A percentile compares a stretch with the other conserved stretches of the same genome.
phyloP scores from a whole-genome alignment of 305 asterid species.

The Fraxinus baroniana region DNA sequence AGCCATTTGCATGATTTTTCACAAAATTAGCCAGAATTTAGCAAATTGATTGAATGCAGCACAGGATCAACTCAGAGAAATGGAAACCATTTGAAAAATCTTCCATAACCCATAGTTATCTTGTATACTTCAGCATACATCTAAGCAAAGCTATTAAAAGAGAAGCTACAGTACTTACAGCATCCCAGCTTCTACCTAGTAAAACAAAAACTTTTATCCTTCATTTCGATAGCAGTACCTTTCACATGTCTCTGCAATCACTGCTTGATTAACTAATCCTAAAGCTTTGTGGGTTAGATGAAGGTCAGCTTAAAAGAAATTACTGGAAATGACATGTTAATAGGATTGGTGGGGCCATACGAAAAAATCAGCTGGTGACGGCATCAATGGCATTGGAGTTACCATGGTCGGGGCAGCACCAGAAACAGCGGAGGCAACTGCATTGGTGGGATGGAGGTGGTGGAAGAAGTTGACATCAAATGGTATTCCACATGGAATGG shows the following conservation, averaged over 20 bases:
- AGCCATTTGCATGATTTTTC: constrained; percentile 21
- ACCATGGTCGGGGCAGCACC: constrained; percentile 34
- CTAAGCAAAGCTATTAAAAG: constrained; percentile 9
- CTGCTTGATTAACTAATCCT: constrained; percentile 22
- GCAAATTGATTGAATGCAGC: constrained; percentile 22
- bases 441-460: constrained; percentile 35
- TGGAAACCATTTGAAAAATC: constrained; percentile 53
- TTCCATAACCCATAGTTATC: constrained; percentile 34
- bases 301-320: constrained; percentile 35
- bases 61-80: constrained; percentile 26
- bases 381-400: constrained; percentile 43
- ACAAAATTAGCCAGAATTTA: constrained; percentile 15
- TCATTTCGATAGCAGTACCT: constrained; percentile 16
- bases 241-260: constrained; percentile 12
- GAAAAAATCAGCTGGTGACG: constrained; percentile 57
- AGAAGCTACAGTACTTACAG: constrained; percentile 37
- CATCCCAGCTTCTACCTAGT: constrained; percentile 40
- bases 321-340: constrained; percentile 27
- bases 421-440: constrained; percentile 24
- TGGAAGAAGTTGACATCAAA: constrained; percentile 63
- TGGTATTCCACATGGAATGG: constrained; percentile 61
- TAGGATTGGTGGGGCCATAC: constrained; percentile 85
- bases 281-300: constrained; percentile 34
- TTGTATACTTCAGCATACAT: constrained; percentile 21
- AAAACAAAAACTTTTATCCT: constrained; percentile 22